Base-by-base conservation (phyloP, 176 grass and related monocot genomes). In the Oryza rufipogon region DNA sequence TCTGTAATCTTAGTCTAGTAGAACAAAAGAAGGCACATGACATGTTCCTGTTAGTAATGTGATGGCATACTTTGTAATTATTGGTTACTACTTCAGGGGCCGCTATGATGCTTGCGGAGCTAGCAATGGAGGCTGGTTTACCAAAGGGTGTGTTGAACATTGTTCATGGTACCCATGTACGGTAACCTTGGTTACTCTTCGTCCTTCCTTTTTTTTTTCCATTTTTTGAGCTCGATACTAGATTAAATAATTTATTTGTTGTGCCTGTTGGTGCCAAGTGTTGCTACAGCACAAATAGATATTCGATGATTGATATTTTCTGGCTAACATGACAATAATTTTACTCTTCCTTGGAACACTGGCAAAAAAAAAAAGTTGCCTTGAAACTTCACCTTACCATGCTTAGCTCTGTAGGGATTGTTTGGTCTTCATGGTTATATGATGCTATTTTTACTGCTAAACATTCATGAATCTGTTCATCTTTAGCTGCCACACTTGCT, bases 131-230 rank as follows among this genome's bases (percentile, higher is more conserved):
- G 75, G 96, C 93, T 85, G 93, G 96, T 75, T 90, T 98, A 74
- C 96, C 96, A 25, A 90, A 98, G 85, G 93, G 96, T 45, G 93
- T 96, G 38, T 82, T 99, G 78, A 99, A 99, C 82, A 91, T 96
- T 91, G 96, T 99, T 86, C 96, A 99, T 79, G 96, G 96, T 73
- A 99, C 96, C 68, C 87, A 96, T 91, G 96, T 99, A 94, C 70
- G 93, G 26, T 82, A 83, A 61, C 45, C 48, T 79, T 42, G 20
- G 70, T 23, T 75, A 54, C 63, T 19, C 65, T 39, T 32, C 25
- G 44, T 49, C 34, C 67, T 76, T 36, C 34, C 34, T 36, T 36
- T 36, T 36, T 36, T 36, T 60, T 6, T 77, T 85, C 5, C 2
- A 63, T 51, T 16, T 65, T 63, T 66, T 76, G 1, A 81, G 39